Evolutionary conservation across 2,329 filamentous ascomycete species (phyloP).

Genomic region (Gnomoniopsis sp.): DNA sequence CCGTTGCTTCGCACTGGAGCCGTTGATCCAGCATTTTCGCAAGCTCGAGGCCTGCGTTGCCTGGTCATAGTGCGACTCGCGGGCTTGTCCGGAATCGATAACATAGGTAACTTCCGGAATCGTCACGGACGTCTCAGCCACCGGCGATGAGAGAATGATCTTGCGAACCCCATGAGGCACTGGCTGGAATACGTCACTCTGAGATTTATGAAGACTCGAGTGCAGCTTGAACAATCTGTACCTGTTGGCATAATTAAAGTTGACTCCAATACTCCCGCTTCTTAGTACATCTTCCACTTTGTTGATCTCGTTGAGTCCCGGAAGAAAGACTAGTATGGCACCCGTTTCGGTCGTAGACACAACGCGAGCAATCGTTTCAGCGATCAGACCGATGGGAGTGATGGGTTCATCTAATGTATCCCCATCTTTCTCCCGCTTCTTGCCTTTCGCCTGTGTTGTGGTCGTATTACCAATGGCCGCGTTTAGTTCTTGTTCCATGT

Average conservation of each 20-base stretch:
- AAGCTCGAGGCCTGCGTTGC: constrained; percentile 33
- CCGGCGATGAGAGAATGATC: constrained; percentile 47
- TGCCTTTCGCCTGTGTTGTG: not conserved
- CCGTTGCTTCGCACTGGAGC: constrained; percentile 43
- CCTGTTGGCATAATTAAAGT: constrained; percentile 35
- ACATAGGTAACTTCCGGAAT: constrained; percentile 49
- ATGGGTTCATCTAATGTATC: not conserved
- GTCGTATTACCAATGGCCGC: too few relatives aligned
- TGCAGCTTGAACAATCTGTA: constrained; percentile 45
- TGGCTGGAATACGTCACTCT: constrained; percentile 38
- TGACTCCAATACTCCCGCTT: constrained; percentile 28
- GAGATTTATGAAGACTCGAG: constrained; percentile 37
- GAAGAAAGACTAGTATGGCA: constrained; percentile 46
- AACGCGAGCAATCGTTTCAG: constrained; percentile 43
- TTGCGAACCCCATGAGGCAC: constrained; percentile 39
- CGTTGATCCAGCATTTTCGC: constrained; percentile 41
- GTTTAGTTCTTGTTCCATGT: not conserved
- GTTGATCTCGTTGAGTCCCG: constrained; percentile 27
- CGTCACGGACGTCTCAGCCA: constrained; percentile 49
- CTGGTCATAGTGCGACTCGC: constrained; percentile 37
- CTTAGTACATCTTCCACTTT: constrained; percentile 32
- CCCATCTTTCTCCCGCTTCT: not conserved
- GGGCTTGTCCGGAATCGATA: constrained; percentile 40
- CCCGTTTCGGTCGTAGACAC: constrained; percentile 37
- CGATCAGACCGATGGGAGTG: constrained; percentile 39